Conservation (phyloP, 2,329 filamentous ascomycete genomes). For the Didymella pomorum region DNA sequence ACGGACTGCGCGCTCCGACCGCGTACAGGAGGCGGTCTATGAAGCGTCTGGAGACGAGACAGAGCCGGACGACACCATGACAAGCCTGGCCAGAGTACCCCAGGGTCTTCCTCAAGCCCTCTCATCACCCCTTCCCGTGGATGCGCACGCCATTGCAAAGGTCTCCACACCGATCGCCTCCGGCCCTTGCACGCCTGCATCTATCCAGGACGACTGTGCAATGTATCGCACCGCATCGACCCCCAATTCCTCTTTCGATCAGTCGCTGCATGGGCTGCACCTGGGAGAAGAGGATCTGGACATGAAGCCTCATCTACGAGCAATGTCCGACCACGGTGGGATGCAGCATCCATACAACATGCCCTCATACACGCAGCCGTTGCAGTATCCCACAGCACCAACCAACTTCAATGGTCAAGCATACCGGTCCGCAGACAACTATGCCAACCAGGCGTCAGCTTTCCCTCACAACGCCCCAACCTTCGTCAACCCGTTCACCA, state of each 20-base stretch:
- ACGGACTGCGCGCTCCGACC: neutral
- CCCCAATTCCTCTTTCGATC: slow-evolving; percentile 20
- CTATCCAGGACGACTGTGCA: slow-evolving; percentile 6
- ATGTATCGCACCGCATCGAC: slow-evolving; percentile 12
- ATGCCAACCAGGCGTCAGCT: slow-evolving; percentile 1
- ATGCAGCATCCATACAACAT: slow-evolving; percentile 11
- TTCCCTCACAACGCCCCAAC: slow-evolving; percentile 3
- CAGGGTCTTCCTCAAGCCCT: neutral
- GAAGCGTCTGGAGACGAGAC: slow-evolving; percentile 33
- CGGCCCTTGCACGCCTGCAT: slow-evolving; percentile 9
- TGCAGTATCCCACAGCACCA: slow-evolving; percentile 15
- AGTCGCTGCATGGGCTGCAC: slow-evolving; percentile 15
- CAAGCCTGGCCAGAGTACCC: neutral
- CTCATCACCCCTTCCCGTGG: slow-evolving; percentile 3
- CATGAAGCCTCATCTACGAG: slow-evolving; percentile 14
- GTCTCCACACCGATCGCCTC: slow-evolving; percentile 1
- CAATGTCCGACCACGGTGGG: slow-evolving; percentile 7
- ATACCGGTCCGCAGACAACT: slow-evolving; percentile 11
- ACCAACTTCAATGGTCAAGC: slow-evolving; percentile 9
- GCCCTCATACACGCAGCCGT: slow-evolving; percentile 9
- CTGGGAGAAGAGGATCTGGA: slow-evolving; percentile 17
- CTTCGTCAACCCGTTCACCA: slow-evolving; percentile 20
- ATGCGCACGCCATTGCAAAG: neutral
- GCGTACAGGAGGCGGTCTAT: slow-evolving; percentile 2
- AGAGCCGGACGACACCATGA: slow-evolving; percentile 31